Conservation (phyloP, 169 alveolate genomes). For the Fabrea salina region DNA sequence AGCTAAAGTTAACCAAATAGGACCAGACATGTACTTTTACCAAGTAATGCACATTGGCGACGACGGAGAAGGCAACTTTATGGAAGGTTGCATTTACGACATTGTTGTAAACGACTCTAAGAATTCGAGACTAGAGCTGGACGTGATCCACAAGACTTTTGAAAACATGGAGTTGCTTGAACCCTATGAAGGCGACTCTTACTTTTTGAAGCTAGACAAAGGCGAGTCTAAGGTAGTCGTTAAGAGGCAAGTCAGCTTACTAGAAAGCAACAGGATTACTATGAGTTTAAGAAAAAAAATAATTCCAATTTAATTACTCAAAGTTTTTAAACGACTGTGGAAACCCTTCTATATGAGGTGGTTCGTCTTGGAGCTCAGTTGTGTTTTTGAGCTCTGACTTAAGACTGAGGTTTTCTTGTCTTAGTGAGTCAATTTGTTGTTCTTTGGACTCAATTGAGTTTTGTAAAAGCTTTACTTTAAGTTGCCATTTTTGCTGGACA, state of each 20-base stretch:
- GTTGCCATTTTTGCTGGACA: no score
- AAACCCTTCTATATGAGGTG: no score
- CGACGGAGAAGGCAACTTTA: background rate
- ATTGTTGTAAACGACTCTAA: background rate
- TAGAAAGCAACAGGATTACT: background rate
- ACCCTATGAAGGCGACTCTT: constrained; percentile 25
- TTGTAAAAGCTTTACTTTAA: no score
- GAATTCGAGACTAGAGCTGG: background rate
- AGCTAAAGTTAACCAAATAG: background rate
- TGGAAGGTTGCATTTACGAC: constrained; percentile 28
- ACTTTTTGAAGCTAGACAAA: background rate
- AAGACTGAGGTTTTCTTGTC: no score
- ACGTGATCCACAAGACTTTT: constrained; percentile 11
- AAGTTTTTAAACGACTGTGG: no score
- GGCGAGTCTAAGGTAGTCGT: constrained; percentile 3
- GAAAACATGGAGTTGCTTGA: constrained; percentile 12
- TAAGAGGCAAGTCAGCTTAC: background rate
- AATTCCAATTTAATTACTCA: no score
- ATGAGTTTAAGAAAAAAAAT: background rate
- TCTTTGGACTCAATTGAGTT: no score
- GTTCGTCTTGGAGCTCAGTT: no score
- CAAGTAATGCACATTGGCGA: background rate
- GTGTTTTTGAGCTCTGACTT: no score
- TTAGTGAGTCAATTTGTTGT: no score
- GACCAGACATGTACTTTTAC: constrained; percentile 8